These are phyloP conservation scores for Rhizophagus sp. DNA, from an alignment of 192 early-diverging fungal species.

Conservation along the genomic window DNA sequence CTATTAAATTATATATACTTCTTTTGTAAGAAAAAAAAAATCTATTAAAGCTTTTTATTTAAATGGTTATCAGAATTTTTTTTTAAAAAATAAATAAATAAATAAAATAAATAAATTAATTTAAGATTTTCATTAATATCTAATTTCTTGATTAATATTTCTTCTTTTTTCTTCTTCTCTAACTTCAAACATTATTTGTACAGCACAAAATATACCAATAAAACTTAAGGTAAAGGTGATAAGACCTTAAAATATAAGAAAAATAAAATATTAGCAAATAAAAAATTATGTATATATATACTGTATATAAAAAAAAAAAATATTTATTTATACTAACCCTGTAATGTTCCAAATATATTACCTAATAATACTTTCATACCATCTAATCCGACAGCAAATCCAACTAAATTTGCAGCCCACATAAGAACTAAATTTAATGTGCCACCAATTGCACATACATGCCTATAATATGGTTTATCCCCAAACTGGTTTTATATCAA, in stretches of 20 bases:
- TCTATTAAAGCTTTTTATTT: too few relatives aligned
- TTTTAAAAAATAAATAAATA: neutral
- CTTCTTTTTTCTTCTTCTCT: constrained; percentile 70
- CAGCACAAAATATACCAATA: constrained; percentile 57
- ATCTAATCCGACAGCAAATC: constrained; percentile 88
- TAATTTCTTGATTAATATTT: constrained; percentile 31
- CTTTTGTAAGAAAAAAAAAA: too few relatives aligned
- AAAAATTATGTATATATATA: neutral
- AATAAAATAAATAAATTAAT: neutral
- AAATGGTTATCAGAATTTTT: too few relatives aligned
- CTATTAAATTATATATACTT: too few relatives aligned
- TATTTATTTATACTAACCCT: constrained; percentile 43
- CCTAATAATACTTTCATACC: constrained; percentile 75
- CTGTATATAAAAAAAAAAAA: neutral
- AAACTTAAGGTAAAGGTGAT: constrained; percentile 53
- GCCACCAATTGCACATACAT: constrained; percentile 80
- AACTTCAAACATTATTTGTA: constrained; percentile 83
- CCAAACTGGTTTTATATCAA: constrained; percentile 44
- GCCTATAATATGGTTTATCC: constrained; percentile 62
- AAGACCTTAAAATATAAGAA: constrained; percentile 37
- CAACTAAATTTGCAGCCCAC: constrained; percentile 97
- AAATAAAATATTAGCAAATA: constrained; percentile 21
- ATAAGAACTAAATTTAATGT: constrained; percentile 88
- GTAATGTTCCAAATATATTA: constrained; percentile 57
- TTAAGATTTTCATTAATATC: too few relatives aligned